phyloP scores from a whole-genome alignment of 352 stramenopile species.

The Phytophthora cactorum region DNA sequence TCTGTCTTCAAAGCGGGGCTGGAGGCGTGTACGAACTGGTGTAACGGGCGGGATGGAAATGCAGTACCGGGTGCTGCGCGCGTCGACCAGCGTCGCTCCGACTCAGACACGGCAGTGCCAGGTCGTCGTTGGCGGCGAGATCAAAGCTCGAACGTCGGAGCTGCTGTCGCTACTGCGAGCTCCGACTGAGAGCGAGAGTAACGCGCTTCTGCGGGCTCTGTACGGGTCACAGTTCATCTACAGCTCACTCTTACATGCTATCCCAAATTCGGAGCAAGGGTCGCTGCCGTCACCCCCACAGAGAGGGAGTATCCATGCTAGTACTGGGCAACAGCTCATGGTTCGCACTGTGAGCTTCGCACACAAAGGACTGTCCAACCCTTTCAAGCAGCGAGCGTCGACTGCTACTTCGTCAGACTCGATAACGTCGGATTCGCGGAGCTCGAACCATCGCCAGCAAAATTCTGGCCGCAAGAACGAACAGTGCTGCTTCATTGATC shows the following conservation, averaged over 20 bases:
- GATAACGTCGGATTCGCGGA: slow-evolving; percentile 10
- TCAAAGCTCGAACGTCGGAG: slow-evolving; percentile 23
- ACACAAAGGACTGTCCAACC: slow-evolving; percentile 19
- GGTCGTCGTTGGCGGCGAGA: slow-evolving; percentile 29
- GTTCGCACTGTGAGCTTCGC: slow-evolving; percentile 43
- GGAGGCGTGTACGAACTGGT: slow-evolving; percentile 29
- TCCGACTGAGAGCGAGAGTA: slow-evolving; percentile 45
- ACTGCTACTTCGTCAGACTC: slow-evolving; percentile 9
- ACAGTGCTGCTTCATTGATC: slow-evolving; percentile 41
- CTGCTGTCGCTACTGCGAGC: slow-evolving; percentile 34
- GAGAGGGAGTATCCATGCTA: background rate
- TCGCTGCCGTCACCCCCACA: slow-evolving; percentile 10
- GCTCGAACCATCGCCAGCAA: slow-evolving; percentile 1
- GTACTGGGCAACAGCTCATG: slow-evolving; percentile 30
- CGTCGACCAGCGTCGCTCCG: background rate
- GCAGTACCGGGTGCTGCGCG: slow-evolving; percentile 16
- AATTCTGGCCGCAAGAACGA: slow-evolving; percentile 31
- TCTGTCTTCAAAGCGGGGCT: slow-evolving; percentile 27
- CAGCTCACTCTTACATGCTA: slow-evolving; percentile 41
- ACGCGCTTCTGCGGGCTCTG: slow-evolving; percentile 32
- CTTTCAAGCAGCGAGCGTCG: slow-evolving; percentile 18
- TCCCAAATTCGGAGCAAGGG: slow-evolving; percentile 19
- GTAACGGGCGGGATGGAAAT: slow-evolving; percentile 22
- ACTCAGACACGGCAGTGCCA: slow-evolving; percentile 25
- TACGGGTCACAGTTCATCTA: slow-evolving; percentile 47